These are phyloP conservation scores for Crithidia fasciculata DNA, from an alignment of 208 protist genomes.

Conservation along the genomic window DNA sequence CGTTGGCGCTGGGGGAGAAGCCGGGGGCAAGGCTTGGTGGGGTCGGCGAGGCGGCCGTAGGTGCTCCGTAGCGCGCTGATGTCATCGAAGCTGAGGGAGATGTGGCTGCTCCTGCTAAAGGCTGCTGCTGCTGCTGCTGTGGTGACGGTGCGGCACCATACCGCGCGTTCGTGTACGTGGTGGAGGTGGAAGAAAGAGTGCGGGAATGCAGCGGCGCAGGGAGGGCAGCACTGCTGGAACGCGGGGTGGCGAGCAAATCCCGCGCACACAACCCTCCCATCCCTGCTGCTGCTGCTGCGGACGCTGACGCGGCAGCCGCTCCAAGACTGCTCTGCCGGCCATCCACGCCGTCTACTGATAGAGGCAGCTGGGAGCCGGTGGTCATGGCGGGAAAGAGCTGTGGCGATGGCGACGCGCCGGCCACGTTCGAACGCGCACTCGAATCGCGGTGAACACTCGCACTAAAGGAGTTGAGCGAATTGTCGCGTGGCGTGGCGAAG, in stretches of 20 bases:
- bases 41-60: too few relatives aligned
- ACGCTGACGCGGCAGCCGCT: too few relatives aligned
- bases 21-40: too few relatives aligned
- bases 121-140: too few relatives aligned
- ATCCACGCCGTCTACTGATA: too few relatives aligned
- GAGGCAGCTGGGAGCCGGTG: neutral
- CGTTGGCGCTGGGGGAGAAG: neutral
- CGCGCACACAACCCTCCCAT: neutral
- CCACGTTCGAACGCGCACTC: neutral
- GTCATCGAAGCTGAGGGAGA: too few relatives aligned
- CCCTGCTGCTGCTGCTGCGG: too few relatives aligned
- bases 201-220: neutral
- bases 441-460: neutral
- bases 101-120: too few relatives aligned
- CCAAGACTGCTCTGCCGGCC: too few relatives aligned
- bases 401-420: neutral
- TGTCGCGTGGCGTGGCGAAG: constrained; percentile 10
- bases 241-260: neutral
- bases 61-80: too few relatives aligned
- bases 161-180: too few relatives aligned
- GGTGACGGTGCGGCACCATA: neutral
- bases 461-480: neutral
- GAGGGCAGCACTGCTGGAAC: neutral
- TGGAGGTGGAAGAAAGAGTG: neutral
- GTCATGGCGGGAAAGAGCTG: neutral